Conservation (phyloP, 768 basidiomycete species). For the Antrodiella citrinella region DNA sequence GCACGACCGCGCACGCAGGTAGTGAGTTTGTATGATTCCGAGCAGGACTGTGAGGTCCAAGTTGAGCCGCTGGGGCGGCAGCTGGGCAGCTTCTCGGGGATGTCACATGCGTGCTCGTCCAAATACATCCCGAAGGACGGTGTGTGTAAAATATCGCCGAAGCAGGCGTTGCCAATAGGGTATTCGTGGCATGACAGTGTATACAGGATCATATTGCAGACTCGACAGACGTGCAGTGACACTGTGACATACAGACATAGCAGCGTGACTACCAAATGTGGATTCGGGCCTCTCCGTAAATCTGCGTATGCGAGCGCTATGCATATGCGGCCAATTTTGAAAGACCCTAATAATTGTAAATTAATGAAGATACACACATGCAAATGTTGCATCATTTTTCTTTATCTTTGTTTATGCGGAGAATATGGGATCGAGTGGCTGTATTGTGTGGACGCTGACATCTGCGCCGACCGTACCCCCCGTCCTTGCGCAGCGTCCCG, state of each 20-base stretch:
- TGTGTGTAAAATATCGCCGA: not conserved
- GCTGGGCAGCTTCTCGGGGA: not conserved
- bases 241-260: not conserved
- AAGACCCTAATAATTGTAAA: too few relatives aligned
- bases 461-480: conserved; percentile 83
- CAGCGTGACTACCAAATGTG: not conserved
- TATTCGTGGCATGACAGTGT: not conserved
- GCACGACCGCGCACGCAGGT: not conserved
- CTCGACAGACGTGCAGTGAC: too few relatives aligned
- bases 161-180: not conserved
- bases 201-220: too few relatives aligned
- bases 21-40: not conserved
- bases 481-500: conserved; percentile 81
- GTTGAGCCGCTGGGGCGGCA: not conserved
- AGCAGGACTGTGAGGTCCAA: not conserved
- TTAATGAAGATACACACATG: too few relatives aligned
- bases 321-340: not conserved
- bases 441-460: conserved; percentile 78
- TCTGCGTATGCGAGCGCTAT: too few relatives aligned
- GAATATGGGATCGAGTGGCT: too few relatives aligned
- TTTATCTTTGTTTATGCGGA: too few relatives aligned
- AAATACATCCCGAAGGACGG: not conserved
- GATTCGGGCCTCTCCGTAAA: not conserved
- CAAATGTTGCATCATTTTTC: too few relatives aligned
- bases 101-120: not conserved